A percentile compares a stretch with the other conserved stretches of the same genome.
Evolutionary conservation across 345 rosid genomes (phyloP).

Genomic region (Kandelia obovata): DNA sequence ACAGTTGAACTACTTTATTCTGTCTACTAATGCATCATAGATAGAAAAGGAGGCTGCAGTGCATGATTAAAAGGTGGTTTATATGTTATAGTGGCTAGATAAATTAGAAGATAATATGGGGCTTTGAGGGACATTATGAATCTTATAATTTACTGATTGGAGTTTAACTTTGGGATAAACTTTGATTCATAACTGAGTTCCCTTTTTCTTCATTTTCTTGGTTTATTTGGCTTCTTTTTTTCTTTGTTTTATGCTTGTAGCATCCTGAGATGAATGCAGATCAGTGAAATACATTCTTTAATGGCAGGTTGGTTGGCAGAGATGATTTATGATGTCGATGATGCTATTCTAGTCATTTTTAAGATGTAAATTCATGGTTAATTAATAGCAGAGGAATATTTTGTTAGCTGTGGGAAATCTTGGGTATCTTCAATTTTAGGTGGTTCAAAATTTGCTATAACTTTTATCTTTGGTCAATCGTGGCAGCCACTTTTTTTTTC

Average conservation of each 20-base stretch:
- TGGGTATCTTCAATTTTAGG: constrained; percentile 26
- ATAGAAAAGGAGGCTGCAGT: too few species aligned
- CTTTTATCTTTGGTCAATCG: too few species aligned
- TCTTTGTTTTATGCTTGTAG: not conserved
- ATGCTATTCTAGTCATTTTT: not conserved
- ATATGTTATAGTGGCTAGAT: too few species aligned
- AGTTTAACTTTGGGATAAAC: not conserved
- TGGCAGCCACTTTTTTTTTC: too few species aligned
- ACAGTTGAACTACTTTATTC: too few species aligned
- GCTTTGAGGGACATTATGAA: too few species aligned
- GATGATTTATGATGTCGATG: not conserved
- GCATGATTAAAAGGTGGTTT: too few species aligned
- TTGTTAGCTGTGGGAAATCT: constrained; percentile 38
- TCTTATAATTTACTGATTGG: too few species aligned
- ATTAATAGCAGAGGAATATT: constrained; percentile 30
- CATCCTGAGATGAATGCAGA: not conserved
- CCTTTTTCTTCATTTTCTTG: not conserved
- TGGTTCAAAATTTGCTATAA: not conserved
- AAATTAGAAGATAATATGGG: too few species aligned
- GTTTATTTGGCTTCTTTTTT: not conserved
- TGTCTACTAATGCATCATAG: too few species aligned
- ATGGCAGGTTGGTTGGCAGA: constrained; percentile 33
- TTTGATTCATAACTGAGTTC: not conserved
- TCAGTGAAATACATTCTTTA: not conserved
- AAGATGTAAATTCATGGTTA: constrained; percentile 32